Base-by-base conservation (phyloP, 331 rosid species). In the Malus hybrid region DNA sequence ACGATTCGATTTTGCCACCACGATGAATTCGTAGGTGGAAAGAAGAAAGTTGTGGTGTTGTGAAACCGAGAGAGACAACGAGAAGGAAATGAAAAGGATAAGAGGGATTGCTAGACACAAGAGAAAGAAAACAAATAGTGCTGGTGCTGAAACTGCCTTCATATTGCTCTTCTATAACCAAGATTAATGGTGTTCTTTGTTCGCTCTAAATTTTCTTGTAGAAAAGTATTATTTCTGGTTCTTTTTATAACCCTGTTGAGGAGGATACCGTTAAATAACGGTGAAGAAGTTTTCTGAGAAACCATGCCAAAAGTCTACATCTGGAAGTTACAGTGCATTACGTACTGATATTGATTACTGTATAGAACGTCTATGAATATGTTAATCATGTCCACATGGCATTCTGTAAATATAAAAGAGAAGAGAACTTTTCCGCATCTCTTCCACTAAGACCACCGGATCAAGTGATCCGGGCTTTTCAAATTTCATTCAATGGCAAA, bases 21-120 rank as follows among this genome's bases (percentile, higher is more conserved):
- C 46, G 32, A 80, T 65, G 34, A 55, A 69, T 33, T 80, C 82
- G 65, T 73, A 68, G 20, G 74, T 76, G 20, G 84, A 63, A 12
- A 69, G 50, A 28, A 67, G 32, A 24, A 77, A 36, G 13, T 61
- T 66, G 31, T 71, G 81, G 61, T 76, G 70, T 65, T 74, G 70
- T 4, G 76, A 57, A 28, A 42, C 71, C 3, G 83, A 27, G 28
- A 62, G 54, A n/a, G 74, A 63, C 10, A 55, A 10, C 4, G 56
- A 36, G 31, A 79, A 64, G 60, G 12, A 59, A 34, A 60, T 34
- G 1, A 83, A 48, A 39, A 76, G n/a, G 60, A 29, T 60, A 5
- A 75, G 32, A 72, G 72, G 57, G 46, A 12, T 32, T 6, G 64
- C 29, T 19, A 55, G 50, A 39, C 31, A 65, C n/a, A 57, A 70